A percentile compares a stretch with the other conserved stretches of the same genome.
phyloP scores from a whole-genome alignment of 2,329 filamentous ascomycete genomes.

The Diaporthe citriasiana region DNA sequence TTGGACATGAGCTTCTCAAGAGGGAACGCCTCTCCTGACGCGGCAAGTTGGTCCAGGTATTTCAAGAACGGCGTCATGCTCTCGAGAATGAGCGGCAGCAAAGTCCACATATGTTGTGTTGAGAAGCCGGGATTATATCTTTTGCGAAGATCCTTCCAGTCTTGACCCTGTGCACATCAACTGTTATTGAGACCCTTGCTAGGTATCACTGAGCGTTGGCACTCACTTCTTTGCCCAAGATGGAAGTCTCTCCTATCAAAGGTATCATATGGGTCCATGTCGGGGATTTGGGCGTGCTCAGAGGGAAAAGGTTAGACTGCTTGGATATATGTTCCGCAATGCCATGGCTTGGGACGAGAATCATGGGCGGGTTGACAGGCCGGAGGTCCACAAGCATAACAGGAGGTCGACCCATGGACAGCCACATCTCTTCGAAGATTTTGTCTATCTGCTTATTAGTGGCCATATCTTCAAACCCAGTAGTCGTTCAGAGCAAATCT shows the following conservation, averaged over 20 bases:
- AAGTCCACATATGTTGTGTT: conserved; percentile 2
- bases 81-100: not conserved
- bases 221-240: not conserved
- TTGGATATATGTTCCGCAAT: conserved; percentile 21
- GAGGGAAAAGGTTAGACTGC: not conserved
- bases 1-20: not conserved
- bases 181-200: not conserved
- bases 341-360: not conserved
- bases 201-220: too few species aligned
- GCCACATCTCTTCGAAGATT: conserved; percentile 13
- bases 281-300: conserved; percentile 15
- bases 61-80: not conserved
- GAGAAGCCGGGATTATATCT: conserved; percentile 8
- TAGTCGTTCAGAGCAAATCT: not conserved
- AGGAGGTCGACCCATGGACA: not conserved
- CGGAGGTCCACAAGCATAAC: conserved; percentile 14
- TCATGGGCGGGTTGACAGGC: conserved; percentile 1
- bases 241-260: not conserved
- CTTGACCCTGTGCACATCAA: not conserved
- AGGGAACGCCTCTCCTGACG: not conserved
- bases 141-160: conserved; percentile 16
- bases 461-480: not conserved
- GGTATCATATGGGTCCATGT: conserved; percentile 17
- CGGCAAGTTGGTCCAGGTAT: not conserved
- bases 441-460: not conserved